Base-by-base conservation (phyloP, 2,329 filamentous ascomycete genomes). In the Penicillium corylophilum region DNA sequence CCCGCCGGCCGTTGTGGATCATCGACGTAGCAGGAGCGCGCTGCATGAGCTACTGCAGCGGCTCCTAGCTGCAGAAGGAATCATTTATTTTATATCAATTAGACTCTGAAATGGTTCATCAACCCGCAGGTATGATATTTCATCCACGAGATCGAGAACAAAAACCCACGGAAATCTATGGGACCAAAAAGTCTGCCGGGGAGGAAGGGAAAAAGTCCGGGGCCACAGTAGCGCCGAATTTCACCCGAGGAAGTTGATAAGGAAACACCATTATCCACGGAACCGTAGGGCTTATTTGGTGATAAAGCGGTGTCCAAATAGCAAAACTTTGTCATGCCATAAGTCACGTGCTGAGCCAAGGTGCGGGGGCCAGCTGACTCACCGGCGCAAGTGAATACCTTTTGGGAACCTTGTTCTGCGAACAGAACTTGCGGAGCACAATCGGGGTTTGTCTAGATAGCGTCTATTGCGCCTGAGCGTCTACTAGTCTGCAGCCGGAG, bases 401-500 rank as follows among this genome's bases (percentile, higher is more conserved):
- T 28, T 20, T 44, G 24, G 12, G 43, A 35, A 36, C 26, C 26
- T 28, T 8, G 46, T 54, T 13, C 50, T 59, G 54, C 54, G 50
- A 46, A 23, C 38, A 26, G 10, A 20, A 41, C 51, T 38, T 54
- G 44, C 48, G 54, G 56, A 57, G 51, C 53, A 40, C 28, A 35
- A 48, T 43, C 44, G 39, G 49, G 40, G 44, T 24, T 51, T 36
- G 28, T 13, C 43, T 12, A 35, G 40, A 51, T 26, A 31, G 44
- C 38, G 36, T 40, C 44, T 48, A 38, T 16, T 33, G 36, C 23
- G 23, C 18, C 20, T 42, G 16, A 35, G 15, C 18, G 22, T 39
- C 36, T 16, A 24, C 15, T 28, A 18, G 16, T 16, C 29, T 44
- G 40, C n/a, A 12, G 9, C 16, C 12, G 10, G 5, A 20, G 18